These are phyloP conservation scores for Chrysoporthe cubensis DNA, from an alignment of 2,329 filamentous ascomycete genomes.

Conservation along the genomic window DNA sequence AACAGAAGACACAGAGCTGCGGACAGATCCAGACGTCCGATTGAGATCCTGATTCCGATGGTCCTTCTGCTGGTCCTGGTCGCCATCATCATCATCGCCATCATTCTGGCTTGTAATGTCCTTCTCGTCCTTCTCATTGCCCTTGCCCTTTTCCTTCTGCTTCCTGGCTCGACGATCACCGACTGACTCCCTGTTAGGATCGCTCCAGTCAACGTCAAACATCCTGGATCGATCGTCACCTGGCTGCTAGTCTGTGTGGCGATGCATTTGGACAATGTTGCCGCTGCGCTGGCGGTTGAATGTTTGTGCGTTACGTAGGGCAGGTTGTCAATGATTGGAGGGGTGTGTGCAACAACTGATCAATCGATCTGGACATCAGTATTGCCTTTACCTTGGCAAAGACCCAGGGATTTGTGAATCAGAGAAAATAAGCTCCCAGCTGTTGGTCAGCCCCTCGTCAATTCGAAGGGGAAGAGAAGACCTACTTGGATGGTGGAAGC, in stretches of 20 bases:
- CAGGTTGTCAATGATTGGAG: not conserved
- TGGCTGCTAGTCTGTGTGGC: constrained; percentile 21
- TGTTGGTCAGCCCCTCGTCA: not conserved
- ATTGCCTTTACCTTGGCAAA: not conserved
- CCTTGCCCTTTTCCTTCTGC: constrained; percentile 43
- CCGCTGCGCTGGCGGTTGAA: not conserved
- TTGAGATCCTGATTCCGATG: constrained; percentile 33
- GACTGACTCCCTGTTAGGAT: constrained; percentile 55
- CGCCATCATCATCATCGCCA: not conserved
- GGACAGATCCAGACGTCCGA: constrained; percentile 45
- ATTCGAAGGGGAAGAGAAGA: not conserved
- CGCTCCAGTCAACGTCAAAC: constrained; percentile 65
- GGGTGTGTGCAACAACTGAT: not conserved
- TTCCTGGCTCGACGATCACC: constrained; percentile 57
- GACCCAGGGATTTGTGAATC: not conserved
- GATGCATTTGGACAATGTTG: constrained; percentile 15
- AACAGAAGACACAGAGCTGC: constrained; percentile 48
- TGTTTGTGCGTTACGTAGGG: not conserved
- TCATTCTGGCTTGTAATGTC: constrained; percentile 12
- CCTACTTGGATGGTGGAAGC: not conserved
- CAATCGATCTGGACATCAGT: not conserved
- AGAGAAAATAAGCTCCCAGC: not conserved
- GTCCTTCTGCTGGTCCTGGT: constrained; percentile 34
- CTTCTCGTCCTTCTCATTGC: constrained; percentile 37
- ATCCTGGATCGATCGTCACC: constrained; percentile 41